Base-by-base conservation (phyloP, 768 basidiomycete genomes). In the Tricholoma sp. region DNA sequence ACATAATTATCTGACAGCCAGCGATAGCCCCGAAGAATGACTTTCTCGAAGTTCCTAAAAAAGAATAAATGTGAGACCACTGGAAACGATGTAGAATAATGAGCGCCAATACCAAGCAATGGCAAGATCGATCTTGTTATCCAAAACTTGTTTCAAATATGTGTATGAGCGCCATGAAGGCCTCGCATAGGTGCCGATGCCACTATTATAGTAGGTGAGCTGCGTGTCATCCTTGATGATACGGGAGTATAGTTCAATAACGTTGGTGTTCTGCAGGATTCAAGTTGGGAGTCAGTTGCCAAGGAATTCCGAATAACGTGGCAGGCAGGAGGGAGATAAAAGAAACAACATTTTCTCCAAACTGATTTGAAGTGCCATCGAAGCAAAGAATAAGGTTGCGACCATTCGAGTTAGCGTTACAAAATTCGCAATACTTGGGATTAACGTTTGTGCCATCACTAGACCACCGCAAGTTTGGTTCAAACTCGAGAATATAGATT, bases 1-100 rank as follows among this genome's bases (percentile, higher is more conserved):
- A 52, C 35, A 55, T 77, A 78, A 34, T 71, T 68, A 7, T 77
- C 73, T 9, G 73, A 68, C 11, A 78, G 69, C 77, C 78, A 78
- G 24, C 67, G 65, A 51, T 78, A 78, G 10, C 71, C 76, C 11
- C 54, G 59, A 55, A 74, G 59, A 50, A 78, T 62, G 46, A 66
- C 69, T 16, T 59, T 64, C 45, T 73, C 65, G 50, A 78, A 62
- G 41, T 73, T 79, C 76, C 76, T 77, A 35, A 14, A 43, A 7
- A 8, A 24, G 6, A 24, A 37, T 12, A n/a, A n/a, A 12, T 11
- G 21, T 5, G 11, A 47, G 8, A 2, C 41, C 11, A 0, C 18
- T 50, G 14, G 27, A 45, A 45, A 22, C 11, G 19, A 6, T 8
- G 22, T 5, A 24, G 10, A 41, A 29, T 29, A 29, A 8, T n/a